Evolutionary conservation across 257 asterid species (phyloP), one percentile per base, ranked within the genome.

Genomic region (Scutellaria baicalensis): DNA sequence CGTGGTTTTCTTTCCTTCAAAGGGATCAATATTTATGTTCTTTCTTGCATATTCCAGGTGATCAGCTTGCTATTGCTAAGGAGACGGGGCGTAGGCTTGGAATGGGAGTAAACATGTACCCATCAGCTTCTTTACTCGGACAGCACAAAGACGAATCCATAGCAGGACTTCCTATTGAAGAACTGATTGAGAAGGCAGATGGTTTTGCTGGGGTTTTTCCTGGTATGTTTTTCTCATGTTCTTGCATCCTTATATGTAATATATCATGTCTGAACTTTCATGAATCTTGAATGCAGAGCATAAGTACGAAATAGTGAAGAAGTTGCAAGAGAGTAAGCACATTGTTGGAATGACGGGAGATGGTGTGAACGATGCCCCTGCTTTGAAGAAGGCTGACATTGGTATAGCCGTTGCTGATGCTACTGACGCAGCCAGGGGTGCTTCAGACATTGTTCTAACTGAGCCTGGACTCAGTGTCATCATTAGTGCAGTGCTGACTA

Each of bases 141-240:
- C 88, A 92, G 55, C 78, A 89, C 85, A 89, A 88, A 55, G 88
- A 83, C 17, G 91, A 86, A 61, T 78, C 97, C 6, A 85, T 90
- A 11, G 93, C 83, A 6, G 88, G 85, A 49, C 92, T 93, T 69
- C 95, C 98, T 9, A 77, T 90, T 0, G 98, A 93, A 68, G 97
- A 92, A 69, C 65, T 93, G 76, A 93, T 93, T 43, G 98, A 93
- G 82, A 87, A 83, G 70, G 98, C 97, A 3, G 98, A 90, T 72
- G 98, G 98, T 48, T 93, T 93, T 79, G 98, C 98, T 21, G 98
- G 98, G 42, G 98, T 93, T 11, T 93, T 93, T 72, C 97, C 98
- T 17, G 98, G 98, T 88, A 7, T 3, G 76, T 48, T 10, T 51
- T 52, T 78, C 17, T 51, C 50, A 18, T 51, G 47, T 60, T 31